phyloP scores from a whole-genome alignment of 768 basidiomycete genomes.

The Pisolithus sp. region DNA sequence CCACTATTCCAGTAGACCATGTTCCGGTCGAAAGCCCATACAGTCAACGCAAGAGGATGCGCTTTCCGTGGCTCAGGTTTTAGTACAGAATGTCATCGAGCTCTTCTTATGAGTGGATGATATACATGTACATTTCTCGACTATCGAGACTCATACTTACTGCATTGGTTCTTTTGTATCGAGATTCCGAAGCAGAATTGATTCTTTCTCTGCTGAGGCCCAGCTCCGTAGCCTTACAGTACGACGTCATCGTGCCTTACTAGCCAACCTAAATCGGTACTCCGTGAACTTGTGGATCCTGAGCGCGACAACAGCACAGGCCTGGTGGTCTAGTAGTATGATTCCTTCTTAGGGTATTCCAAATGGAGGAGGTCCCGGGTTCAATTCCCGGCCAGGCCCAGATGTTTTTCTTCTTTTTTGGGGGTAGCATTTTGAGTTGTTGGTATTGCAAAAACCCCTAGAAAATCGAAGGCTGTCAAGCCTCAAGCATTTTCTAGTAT shows the following conservation, averaged over 20 bases:
- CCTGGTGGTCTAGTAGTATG: conserved; percentile 39
- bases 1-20: conserved; percentile 12
- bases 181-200: too few relatives aligned
- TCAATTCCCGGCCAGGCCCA: conserved; percentile 76
- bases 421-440: neutral
- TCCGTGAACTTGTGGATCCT: neutral
- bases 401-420: conserved; percentile 1
- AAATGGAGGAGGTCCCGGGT: conserved; percentile 66
- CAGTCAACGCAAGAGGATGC: conserved; percentile 24
- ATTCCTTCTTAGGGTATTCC: conserved; percentile 33
- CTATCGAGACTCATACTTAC: too few relatives aligned
- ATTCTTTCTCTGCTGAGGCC: too few relatives aligned
- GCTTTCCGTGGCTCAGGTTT: conserved; percentile 26
- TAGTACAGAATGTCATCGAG: conserved; percentile 6
- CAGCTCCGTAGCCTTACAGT: too few relatives aligned
- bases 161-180: too few relatives aligned
- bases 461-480: too few relatives aligned
- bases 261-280: neutral
- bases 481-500: neutral
- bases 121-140: too few relatives aligned
- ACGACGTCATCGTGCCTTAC: neutral
- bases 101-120: too few relatives aligned
- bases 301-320: conserved; percentile 1
- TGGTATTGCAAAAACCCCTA: neutral
- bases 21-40: conserved; percentile 15